Base-by-base conservation (phyloP, 2,329 filamentous ascomycete species). In the Ophiostoma perfectum region DNA sequence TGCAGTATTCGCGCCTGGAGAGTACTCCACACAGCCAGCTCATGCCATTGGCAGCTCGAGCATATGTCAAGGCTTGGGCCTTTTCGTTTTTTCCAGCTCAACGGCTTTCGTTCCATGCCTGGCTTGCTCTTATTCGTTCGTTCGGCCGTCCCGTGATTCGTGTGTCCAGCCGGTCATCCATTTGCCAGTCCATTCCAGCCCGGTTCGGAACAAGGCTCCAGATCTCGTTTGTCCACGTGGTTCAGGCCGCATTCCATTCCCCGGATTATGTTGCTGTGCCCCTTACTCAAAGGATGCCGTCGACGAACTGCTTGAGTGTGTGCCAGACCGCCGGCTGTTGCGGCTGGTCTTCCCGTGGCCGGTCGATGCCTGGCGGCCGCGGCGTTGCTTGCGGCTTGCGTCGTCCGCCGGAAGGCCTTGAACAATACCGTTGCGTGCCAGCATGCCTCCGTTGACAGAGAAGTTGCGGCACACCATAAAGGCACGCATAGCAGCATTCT, bases 381-480 rank as follows among this genome's bases (percentile, higher is more conserved):
- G 83, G 73, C 80, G 77, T 70, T 81, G 80, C 73, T 81, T 84
- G 75, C 78, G 78, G 70, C 75, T 79, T 68, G 85, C 79, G 72
- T 83, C 80, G 72, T 82, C 81, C 68, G 82, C 84, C 14, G 87
- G 87, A 49, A 89, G 81, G 65, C 87, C 87, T 78, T 89, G 87
- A 71, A 89, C 86, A 71, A 89, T 88, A 60, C 87, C 87, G 75
- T 89, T 89, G 72, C 86, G 84, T 71, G 86, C 87, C 72, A 89
- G 82, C 92, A 96, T 97, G 77, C 94, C 94, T 75, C 96, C 93
- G 77, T 97, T 97, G 78, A 96, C 91, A 68, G 92, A 96, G 81
- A 97, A 97, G 83, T 97, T 97, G 72, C 93, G 90, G 83, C 94
- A 97, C 73, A 97, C 95, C 87, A 97, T 94, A 80, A 97, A 98